Percentiles rank a stretch among this genome's conserved stretches.
phyloP scores from a whole-genome alignment of 441 rosid genomes.

The Pelargonium fulgidum region DNA sequence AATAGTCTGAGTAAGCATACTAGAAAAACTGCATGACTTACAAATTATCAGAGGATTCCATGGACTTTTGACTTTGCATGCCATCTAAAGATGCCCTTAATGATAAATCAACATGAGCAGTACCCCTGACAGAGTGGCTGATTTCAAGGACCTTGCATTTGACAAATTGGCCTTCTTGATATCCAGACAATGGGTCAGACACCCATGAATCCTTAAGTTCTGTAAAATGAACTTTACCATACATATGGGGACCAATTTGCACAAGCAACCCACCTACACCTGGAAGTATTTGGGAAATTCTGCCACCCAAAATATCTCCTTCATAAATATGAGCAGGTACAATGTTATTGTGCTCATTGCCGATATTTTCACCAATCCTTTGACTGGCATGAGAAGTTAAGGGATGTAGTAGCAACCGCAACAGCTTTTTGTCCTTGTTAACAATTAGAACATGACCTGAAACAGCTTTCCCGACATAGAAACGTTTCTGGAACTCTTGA shows the following conservation, averaged over 20 bases:
- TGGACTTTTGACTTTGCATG: conserved; percentile 37
- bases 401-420: conserved; percentile 68
- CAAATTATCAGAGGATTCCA: conserved; percentile 37
- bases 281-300: conserved; percentile 65
- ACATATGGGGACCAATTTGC: conserved; percentile 74
- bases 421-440: conserved; percentile 60
- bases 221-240: conserved; percentile 85
- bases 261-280: conserved; percentile 81
- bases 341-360: conserved; percentile 26
- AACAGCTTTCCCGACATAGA: conserved; percentile 58
- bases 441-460: conserved; percentile 57
- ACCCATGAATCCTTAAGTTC: conserved; percentile 74
- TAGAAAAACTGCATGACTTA: conserved; percentile 33
- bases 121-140: conserved; percentile 54
- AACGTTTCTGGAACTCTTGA: conserved; percentile 55
- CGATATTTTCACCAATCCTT: conserved; percentile 22
- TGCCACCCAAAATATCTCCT: conserved; percentile 83
- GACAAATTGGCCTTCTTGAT: conserved; percentile 76
- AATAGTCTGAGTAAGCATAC: background rate
- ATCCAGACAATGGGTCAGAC: conserved; percentile 64
- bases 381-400: conserved; percentile 25
- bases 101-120: conserved; percentile 69
- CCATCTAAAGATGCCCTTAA: conserved; percentile 59
- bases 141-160: conserved; percentile 89
- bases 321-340: conserved; percentile 46